Evolutionary conservation across 2,329 filamentous ascomycete genomes (phyloP), one percentile per base, ranked within the genome.

Genomic region (Colletotrichum liriopes): DNA sequence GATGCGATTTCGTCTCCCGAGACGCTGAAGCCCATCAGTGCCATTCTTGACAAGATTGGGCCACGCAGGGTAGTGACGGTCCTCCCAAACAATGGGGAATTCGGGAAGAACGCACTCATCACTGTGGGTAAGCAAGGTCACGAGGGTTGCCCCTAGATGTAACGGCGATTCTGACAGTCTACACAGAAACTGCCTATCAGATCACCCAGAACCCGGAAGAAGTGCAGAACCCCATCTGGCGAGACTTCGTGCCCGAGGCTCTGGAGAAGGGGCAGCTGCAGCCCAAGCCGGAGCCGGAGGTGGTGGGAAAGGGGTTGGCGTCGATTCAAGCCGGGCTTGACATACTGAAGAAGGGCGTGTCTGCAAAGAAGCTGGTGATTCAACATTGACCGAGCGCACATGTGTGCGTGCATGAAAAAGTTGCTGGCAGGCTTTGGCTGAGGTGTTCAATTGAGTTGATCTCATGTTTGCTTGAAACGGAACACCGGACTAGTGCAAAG

Each of bases 231-330:
- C 45, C 39, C 0, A 32, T 70, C 0, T 70, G 54, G 62, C 12
- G 47, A 1, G 32, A 61, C 0, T 71, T 56, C 5, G 35, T 68
- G 0, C 64, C 64, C 0, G 35, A 16, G 14, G 51, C 68, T 20
- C 35, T 71, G 3, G 20, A n/a, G 16, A 71, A 23, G 7, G 68
- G 65, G 7, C 65, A 49, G 7, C 20, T 67, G 26, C n/a, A 51
- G 18, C 11, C 58, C 3, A 64, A 51, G 26, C 69, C 65, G 1
- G 65, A 68, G 6, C 32, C 58, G 1, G 32, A 56, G 0, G 65
- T 68, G 0, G 65, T 63, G 11, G 65, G 65, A 23, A n/a, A 51
- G 11, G 56, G 68, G 1, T 20, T 68, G 39, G 56, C 67, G n/a
- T 43, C 55, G 39, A 62, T 67, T 3, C 65, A 71, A 23, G 32